Conservation (phyloP, 2,329 filamentous ascomycete genomes). For the Teratosphaeriaceae sp. region DNA sequence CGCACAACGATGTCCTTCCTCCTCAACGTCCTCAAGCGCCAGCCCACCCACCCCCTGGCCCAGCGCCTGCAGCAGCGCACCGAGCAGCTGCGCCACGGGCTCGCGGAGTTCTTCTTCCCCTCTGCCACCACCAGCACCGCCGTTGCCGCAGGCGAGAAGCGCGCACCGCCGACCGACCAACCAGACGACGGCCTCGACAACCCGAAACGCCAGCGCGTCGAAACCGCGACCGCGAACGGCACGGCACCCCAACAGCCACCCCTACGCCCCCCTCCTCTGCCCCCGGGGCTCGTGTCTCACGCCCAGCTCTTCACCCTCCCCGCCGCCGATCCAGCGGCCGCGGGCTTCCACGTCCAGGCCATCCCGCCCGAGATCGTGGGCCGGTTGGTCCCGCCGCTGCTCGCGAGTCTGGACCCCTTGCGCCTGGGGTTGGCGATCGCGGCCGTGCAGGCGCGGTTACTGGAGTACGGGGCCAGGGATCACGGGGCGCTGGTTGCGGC, state of each 20-base stretch:
- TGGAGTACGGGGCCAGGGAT: slow-evolving; percentile 31
- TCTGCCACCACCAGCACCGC: too few relatives aligned
- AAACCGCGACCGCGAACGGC: slow-evolving; percentile 40
- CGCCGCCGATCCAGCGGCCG: slow-evolving; percentile 67
- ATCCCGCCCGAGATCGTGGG: slow-evolving; percentile 70
- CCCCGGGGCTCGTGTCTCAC: slow-evolving; percentile 67
- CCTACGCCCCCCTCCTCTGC: slow-evolving; percentile 47
- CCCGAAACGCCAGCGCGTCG: slow-evolving; percentile 74
- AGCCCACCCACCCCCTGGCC: slow-evolving; percentile 67
- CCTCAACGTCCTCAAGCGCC: slow-evolving; percentile 75
- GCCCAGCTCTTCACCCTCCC: slow-evolving; percentile 82
- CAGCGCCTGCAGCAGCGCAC: slow-evolving; percentile 81
- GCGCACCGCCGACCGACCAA: too few relatives aligned
- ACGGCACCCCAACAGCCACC: slow-evolving; percentile 30
- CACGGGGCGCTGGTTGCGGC: slow-evolving; percentile 20
- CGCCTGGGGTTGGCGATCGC: slow-evolving; percentile 68
- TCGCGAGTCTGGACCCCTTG: slow-evolving; percentile 63
- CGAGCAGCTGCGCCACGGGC: slow-evolving; percentile 71
- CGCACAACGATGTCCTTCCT: slow-evolving; percentile 82
- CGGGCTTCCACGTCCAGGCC: slow-evolving; percentile 73
- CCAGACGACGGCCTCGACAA: slow-evolving; percentile 65
- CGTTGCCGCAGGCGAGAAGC: too few relatives aligned
- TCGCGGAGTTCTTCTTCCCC: slow-evolving; percentile 71
- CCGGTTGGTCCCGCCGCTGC: slow-evolving; percentile 72
- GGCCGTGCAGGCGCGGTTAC: slow-evolving; percentile 41